phyloP scores from a whole-genome alignment of 148 eudicot genomes.

The Amaranthus palmeri region DNA sequence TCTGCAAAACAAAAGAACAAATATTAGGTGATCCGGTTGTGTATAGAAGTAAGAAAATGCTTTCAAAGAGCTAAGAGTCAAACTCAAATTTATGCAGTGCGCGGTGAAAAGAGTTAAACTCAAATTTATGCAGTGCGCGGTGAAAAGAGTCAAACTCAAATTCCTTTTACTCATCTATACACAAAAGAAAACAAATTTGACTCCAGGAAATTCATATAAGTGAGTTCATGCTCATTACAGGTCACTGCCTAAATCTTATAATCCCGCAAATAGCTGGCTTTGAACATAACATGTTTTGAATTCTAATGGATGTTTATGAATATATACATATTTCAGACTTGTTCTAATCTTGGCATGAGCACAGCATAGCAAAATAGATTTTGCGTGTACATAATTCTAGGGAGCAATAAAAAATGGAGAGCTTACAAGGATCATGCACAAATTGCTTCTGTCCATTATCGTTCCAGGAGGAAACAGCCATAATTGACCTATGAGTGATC shows the following conservation, averaged over 20 bases:
- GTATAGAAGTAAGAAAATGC: background rate
- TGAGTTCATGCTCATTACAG: background rate
- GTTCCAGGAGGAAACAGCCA: constrained; percentile 99
- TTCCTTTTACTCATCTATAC: no score
- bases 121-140: no score
- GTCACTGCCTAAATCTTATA: no score
- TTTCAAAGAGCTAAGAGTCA: background rate
- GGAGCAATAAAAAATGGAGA: background rate
- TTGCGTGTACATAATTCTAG: constrained; percentile 3
- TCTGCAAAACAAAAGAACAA: constrained; percentile 39
- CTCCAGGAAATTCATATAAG: background rate
- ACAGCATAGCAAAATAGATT: background rate
- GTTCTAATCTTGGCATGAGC: background rate
- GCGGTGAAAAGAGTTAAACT: no score
- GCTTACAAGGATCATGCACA: constrained; percentile 96
- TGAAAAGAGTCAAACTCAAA: no score
- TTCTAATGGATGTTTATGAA: background rate
- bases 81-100: no score
- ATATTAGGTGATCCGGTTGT: background rate
- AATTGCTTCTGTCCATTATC: constrained; percentile 98
- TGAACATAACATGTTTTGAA: background rate
- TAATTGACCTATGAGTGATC: constrained; percentile 57
- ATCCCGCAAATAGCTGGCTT: background rate
- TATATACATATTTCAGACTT: background rate
- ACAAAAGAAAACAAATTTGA: no score